Base-by-base conservation (phyloP, 2,329 filamentous ascomycete genomes). In the Epichloe amarillans region DNA sequence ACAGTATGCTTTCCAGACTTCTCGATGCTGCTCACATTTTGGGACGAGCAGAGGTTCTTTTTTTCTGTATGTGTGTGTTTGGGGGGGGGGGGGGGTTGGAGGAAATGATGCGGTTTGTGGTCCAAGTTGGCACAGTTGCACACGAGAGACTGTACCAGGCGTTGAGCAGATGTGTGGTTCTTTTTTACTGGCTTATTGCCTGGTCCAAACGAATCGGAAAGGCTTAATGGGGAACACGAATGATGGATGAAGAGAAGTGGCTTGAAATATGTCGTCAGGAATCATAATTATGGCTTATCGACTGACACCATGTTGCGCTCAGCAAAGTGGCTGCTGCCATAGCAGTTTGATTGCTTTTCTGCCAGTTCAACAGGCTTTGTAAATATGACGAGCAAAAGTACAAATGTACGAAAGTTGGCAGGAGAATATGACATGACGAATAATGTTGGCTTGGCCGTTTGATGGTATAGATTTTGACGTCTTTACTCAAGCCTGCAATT, bases 131-230 rank as follows among this genome's bases (percentile, higher is more conserved):
- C 58, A 61, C 54, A 60, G 57, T 53, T 53, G 60, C 55, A 56
- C 51, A 58, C 55, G 58, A 58, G 39, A 53, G 52, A 45, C 53
- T 62, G 55, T 61, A 58, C 54, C 54, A 55, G 60, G 58, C 59
- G 58, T 61, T 64, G 47, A 45, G 43, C 41, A 56, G 30, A 36
- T 43, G 17, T 38, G 42, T 42, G 11, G 30, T 38, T 37, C 14
- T 46, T 42, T 46, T 42, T 38, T 11, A 30, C 8, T 30, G 30
- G 30, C 21, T 26, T 36, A 15, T 7, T 40, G 33, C 21, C n/a
- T 35, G 46, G n/a, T 30, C 33, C n/a, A 35, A 10, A 46, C 39
- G 36, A 35, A 12, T 40, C 35, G 11, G 33, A 30, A 10, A 46
- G 15, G 15, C 30, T 56, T 58, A 49, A 53, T 49, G 47, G 38